phyloP scores from a whole-genome alignment of 495 filamentous ascomycete species.

The Trichoderma orchidacearum region DNA sequence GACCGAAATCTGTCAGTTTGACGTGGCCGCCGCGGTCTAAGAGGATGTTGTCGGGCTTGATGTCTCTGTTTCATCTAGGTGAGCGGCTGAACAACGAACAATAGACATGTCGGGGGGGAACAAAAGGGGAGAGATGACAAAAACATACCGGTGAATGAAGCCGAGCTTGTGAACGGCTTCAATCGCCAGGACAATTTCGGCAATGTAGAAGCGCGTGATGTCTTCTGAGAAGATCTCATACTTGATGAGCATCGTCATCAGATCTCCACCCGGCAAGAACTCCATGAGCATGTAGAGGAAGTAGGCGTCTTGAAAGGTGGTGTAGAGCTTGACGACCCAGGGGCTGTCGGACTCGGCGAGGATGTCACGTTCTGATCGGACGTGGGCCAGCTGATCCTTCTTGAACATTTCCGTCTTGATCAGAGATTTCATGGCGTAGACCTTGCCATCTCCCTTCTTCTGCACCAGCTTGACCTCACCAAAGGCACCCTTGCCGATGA shows the following conservation, averaged over 20 bases:
- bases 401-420: slow-evolving; percentile 99
- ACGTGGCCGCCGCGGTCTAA: slow-evolving; percentile 47
- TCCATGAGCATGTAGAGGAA: slow-evolving; percentile 99
- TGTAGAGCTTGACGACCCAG: slow-evolving; percentile 96
- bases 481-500: slow-evolving; percentile 98
- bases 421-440: slow-evolving; percentile 95
- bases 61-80: slow-evolving; percentile 29
- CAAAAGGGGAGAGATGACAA: not conserved
- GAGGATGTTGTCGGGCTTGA: slow-evolving; percentile 13
- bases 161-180: slow-evolving; percentile 96
- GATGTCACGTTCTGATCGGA: slow-evolving; percentile 94
- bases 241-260: slow-evolving; percentile 99
- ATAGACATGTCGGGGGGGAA: not conserved
- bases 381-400: slow-evolving; percentile 98
- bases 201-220: slow-evolving; percentile 98
- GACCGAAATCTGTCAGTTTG: slow-evolving; percentile 96
- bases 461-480: slow-evolving; percentile 96
- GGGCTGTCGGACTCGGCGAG: slow-evolving; percentile 96
- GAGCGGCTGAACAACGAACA: not conserved
- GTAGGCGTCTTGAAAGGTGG: slow-evolving; percentile 89
- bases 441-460: slow-evolving; percentile 89
- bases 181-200: slow-evolving; percentile 92
- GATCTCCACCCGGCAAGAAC: slow-evolving; percentile 91
- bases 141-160: slow-evolving; percentile 75
- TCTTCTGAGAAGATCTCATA: slow-evolving; percentile 99